Percentiles rank a stretch among this genome's conserved stretches.
These are phyloP conservation scores for Solanum neorickii DNA, from an alignment of 257 asterid genomes.

Conservation along the genomic window DNA sequence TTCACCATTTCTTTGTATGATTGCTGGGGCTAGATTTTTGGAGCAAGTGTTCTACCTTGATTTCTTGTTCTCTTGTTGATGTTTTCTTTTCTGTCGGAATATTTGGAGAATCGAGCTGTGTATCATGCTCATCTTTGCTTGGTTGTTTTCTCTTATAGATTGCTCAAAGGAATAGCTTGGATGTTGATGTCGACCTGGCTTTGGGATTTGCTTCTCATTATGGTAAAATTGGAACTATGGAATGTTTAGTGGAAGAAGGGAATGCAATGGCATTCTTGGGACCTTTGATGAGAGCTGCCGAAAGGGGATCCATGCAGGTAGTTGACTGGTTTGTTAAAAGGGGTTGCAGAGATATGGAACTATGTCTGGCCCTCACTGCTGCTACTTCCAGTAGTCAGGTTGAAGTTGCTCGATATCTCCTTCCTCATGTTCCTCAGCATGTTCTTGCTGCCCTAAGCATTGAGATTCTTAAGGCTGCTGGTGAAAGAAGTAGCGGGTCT, in stretches of 20 bases:
- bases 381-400: constrained; percentile 96
- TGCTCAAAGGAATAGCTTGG: constrained; percentile 98
- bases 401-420: constrained; percentile 67
- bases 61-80: neutral
- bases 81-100: neutral
- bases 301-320: constrained; percentile 86
- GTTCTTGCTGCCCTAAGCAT: constrained; percentile 87
- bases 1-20: neutral
- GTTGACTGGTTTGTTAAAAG: constrained; percentile 86
- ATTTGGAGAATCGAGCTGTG: neutral
- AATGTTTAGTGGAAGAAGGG: constrained; percentile 93
- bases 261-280: constrained; percentile 93
- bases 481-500: constrained; percentile 86
- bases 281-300: constrained; percentile 96
- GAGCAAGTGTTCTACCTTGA: neutral
- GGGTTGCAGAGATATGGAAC: constrained; percentile 96
- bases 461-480: constrained; percentile 96
- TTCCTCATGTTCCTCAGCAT: constrained; percentile 91
- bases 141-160: constrained; percentile 34
- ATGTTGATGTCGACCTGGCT: constrained; percentile 94
- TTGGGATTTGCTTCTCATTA: constrained; percentile 94
- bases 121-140: neutral
- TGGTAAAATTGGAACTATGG: constrained; percentile 86
- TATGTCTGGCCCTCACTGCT: constrained; percentile 93
- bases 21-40: neutral